Percentiles rank a stretch among this genome's conserved stretches.
Evolutionary conservation across 345 rosid genomes (phyloP).

Genomic region (Boechera retrofracta): DNA sequence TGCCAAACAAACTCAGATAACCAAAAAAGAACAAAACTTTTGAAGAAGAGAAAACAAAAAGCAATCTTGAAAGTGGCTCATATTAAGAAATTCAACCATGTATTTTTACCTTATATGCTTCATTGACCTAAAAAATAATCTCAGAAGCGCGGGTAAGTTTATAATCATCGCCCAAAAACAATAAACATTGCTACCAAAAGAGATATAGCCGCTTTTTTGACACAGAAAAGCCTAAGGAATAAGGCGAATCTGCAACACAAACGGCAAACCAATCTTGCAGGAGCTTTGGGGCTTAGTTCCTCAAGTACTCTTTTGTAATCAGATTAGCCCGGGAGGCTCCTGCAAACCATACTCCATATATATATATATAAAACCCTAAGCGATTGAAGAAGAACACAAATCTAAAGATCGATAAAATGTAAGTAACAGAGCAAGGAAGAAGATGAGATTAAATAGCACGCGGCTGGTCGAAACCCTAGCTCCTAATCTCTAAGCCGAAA

Average conservation of each 20-base stretch:
- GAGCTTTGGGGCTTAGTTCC: slow-evolving; percentile 47
- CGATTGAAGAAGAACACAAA: neutral
- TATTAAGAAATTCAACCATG: slow-evolving; percentile 81
- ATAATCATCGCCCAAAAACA: slow-evolving; percentile 53
- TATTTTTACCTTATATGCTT: slow-evolving; percentile 47
- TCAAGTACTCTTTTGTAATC: slow-evolving; percentile 28
- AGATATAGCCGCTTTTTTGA: slow-evolving; percentile 37
- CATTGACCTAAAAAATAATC: slow-evolving; percentile 46
- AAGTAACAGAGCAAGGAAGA: neutral
- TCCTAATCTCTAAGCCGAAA: neutral
- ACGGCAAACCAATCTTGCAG: slow-evolving; percentile 50
- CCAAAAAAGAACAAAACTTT: neutral
- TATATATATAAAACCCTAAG: neutral
- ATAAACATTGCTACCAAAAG: neutral
- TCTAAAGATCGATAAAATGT: neutral
- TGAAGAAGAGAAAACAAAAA: neutral
- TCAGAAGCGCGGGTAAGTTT: slow-evolving; percentile 82
- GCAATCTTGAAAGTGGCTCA: slow-evolving; percentile 48
- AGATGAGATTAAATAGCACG: neutral
- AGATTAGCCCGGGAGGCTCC: slow-evolving; percentile 73
- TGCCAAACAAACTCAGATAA: slow-evolving; percentile 33
- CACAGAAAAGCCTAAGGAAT: slow-evolving; percentile 35
- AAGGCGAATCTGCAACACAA: slow-evolving; percentile 70
- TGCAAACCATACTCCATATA: neutral
- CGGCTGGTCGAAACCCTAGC: slow-evolving; percentile 27